Conservation (phyloP, 2,329 filamentous ascomycete species). For the Calonectria honghensis region DNA sequence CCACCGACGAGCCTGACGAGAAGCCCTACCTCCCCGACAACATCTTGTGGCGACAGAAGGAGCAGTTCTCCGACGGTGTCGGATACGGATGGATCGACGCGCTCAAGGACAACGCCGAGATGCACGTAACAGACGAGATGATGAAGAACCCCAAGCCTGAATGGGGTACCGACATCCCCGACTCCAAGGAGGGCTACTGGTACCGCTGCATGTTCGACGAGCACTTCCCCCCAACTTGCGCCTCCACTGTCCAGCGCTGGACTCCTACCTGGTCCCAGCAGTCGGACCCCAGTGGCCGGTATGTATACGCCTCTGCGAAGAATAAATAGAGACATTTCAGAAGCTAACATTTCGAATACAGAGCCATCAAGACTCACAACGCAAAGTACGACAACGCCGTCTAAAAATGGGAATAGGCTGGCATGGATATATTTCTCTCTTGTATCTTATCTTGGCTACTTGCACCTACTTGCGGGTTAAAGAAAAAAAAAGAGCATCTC, state of each 20-base stretch:
- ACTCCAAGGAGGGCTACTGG: conserved; percentile 99
- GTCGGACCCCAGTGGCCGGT: conserved; percentile 95
- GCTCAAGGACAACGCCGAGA: conserved; percentile 94
- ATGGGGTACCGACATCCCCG: conserved; percentile 94
- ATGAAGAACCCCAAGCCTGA: conserved; percentile 98
- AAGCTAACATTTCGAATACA: conserved; percentile 59
- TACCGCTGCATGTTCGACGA: conserved; percentile 99
- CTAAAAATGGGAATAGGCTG: conserved; percentile 54
- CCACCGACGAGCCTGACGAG: conserved; percentile 85
- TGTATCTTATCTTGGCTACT: conserved; percentile 52
- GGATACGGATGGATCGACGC: conserved; percentile 99
- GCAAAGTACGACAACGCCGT: conserved; percentile 79
- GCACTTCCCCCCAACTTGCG: conserved; percentile 95
- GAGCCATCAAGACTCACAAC: conserved; percentile 85
- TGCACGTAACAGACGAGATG: conserved; percentile 95
- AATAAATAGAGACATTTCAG: background rate
- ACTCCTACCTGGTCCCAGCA: conserved; percentile 98
- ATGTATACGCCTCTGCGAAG: conserved; percentile 43
- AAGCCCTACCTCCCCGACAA: conserved; percentile 94
- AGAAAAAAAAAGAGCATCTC: conserved; percentile 46
- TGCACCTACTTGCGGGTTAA: conserved; percentile 43
- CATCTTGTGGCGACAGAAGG: conserved; percentile 99
- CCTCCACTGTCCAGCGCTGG: conserved; percentile 96
- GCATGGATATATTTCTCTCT: conserved; percentile 43
- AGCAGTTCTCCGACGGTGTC: conserved; percentile 99